Conservation (phyloP, 2,329 filamentous ascomycete species). For the Neonectria faginata region DNA sequence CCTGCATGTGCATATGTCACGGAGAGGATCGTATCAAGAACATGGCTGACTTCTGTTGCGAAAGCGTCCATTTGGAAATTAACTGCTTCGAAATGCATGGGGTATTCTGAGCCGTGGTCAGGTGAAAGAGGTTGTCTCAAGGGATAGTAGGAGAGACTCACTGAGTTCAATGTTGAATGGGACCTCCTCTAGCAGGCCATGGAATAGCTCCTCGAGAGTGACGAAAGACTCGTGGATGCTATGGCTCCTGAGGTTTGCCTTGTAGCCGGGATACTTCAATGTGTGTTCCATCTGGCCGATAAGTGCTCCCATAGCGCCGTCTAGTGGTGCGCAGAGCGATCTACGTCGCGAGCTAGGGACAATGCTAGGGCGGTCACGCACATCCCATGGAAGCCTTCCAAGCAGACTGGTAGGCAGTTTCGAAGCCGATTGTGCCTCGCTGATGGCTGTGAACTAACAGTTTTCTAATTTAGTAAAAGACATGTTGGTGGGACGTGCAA, state of each 20-base stretch:
- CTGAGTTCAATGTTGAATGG: neutral
- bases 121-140: too few species aligned
- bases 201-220: too few species aligned
- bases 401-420: too few species aligned
- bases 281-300: neutral
- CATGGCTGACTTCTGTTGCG: neutral
- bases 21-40: neutral
- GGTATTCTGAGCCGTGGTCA: too few species aligned
- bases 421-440: neutral
- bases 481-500: too few species aligned
- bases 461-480: neutral
- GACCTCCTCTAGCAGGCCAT: neutral
- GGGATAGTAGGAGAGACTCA: too few species aligned
- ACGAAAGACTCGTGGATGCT: neutral
- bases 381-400: neutral
- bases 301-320: neutral
- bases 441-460: neutral
- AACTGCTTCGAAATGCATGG: too few species aligned
- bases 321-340: conserved; percentile 1
- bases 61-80: neutral
- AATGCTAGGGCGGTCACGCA: neutral
- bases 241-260: neutral
- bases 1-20: neutral
- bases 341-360: neutral
- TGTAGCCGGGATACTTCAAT: neutral